A percentile compares a stretch with the other conserved stretches of the same genome.
Evolutionary conservation across 371 early-diverging fungal species (phyloP).

Genomic region (Fennellomyces sp.): DNA sequence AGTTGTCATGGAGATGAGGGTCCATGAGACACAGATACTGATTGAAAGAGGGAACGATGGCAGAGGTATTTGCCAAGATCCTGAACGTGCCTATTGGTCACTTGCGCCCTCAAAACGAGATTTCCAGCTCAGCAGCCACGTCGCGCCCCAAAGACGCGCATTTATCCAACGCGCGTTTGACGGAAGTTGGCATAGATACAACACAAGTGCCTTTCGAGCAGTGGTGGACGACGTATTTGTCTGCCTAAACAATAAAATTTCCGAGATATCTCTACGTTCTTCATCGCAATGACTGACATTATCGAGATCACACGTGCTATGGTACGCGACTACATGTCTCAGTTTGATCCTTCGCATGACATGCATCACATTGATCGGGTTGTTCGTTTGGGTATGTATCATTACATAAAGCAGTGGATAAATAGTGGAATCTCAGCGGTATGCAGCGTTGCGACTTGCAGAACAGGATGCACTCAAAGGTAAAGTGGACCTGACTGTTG

Average conservation of each 20-base stretch:
- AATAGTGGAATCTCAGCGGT: not conserved
- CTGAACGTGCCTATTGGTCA: slow-evolving; percentile 53
- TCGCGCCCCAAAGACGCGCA: slow-evolving; percentile 69
- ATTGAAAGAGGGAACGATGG: too few species aligned
- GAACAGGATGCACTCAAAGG: slow-evolving; percentile 23
- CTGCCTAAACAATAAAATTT: not conserved
- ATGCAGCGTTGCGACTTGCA: slow-evolving; percentile 47
- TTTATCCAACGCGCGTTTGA: slow-evolving; percentile 60
- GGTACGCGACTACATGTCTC: slow-evolving; percentile 68
- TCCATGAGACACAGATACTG: not conserved
- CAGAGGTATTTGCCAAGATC: slow-evolving; percentile 55
- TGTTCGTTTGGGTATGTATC: slow-evolving; percentile 59
- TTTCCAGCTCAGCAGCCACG: slow-evolving; percentile 51
- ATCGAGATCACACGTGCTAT: slow-evolving; percentile 46
- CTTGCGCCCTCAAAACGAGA: slow-evolving; percentile 47
- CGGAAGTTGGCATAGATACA: slow-evolving; percentile 54
- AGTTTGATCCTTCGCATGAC: slow-evolving; percentile 79
- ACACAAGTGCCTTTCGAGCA: slow-evolving; percentile 54
- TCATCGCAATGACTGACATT: slow-evolving; percentile 11
- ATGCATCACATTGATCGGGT: slow-evolving; percentile 80
- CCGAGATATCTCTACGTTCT: not conserved
- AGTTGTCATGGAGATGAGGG: too few species aligned
- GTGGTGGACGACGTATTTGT: slow-evolving; percentile 47
- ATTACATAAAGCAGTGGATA: too few species aligned
- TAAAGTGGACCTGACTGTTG: slow-evolving; percentile 58